Conservation (phyloP, 2,329 filamentous ascomycete species). For the Aspergillus sclerotialis region DNA sequence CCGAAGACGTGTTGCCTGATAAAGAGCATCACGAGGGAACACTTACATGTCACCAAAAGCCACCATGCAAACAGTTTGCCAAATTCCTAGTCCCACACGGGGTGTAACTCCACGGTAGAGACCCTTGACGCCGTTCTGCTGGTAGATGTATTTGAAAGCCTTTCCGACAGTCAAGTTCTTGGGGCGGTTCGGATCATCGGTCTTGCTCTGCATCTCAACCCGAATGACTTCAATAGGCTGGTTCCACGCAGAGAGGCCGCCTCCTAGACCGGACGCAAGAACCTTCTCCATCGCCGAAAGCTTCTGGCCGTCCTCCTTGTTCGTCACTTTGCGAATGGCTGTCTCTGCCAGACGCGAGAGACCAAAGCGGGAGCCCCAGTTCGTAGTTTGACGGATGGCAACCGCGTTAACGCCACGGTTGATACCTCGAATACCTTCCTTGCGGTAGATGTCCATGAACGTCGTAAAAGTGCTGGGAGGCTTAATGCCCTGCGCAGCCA, state of each 20-base stretch:
- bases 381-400: constrained; percentile 97
- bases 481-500: constrained; percentile 73
- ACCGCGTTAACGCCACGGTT: constrained; percentile 99
- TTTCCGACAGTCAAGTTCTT: constrained; percentile 98
- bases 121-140: constrained; percentile 78
- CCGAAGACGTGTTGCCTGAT: not conserved
- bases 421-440: constrained; percentile 89
- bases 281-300: constrained; percentile 81
- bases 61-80: constrained; percentile 99
- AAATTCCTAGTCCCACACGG: constrained; percentile 89
- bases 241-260: constrained; percentile 96
- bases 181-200: constrained; percentile 90
- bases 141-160: constrained; percentile 76
- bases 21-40: constrained; percentile 1
- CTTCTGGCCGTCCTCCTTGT: constrained; percentile 74
- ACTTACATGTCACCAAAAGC: constrained; percentile 94
- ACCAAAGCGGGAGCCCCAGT: constrained; percentile 97
- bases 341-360: constrained; percentile 85
- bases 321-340: constrained; percentile 69
- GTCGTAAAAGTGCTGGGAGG: constrained; percentile 87
- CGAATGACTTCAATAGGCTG: constrained; percentile 99
- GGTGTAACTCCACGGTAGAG: constrained; percentile 94
- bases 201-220: constrained; percentile 99
- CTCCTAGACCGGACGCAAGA: constrained; percentile 74
- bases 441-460: constrained; percentile 94